phyloP scores from a whole-genome alignment of 768 basidiomycete genomes.

The Calocybe indica region DNA sequence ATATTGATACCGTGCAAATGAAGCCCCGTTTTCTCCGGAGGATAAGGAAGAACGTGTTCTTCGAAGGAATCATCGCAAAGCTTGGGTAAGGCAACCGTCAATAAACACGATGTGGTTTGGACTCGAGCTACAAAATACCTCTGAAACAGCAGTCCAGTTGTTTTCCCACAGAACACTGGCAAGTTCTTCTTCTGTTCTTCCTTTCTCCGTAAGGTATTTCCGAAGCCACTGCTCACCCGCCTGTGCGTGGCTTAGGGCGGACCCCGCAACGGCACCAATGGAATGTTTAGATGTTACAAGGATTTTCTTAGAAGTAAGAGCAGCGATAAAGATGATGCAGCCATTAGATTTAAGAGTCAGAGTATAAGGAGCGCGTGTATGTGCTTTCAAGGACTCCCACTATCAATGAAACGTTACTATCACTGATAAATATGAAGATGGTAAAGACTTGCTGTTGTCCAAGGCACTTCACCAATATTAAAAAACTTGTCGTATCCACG shows the following conservation, averaged over 20 bases:
- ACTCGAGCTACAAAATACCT: constrained; percentile 44
- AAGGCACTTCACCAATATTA: constrained; percentile 94
- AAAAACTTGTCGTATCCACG: constrained; percentile 99
- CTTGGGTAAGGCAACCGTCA: constrained; percentile 33
- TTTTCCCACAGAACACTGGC: constrained; percentile 72
- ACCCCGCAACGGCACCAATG: constrained; percentile 49
- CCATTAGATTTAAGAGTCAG: constrained; percentile 94
- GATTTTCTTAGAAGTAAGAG: constrained; percentile 68
- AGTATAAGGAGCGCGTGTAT: constrained; percentile 75
- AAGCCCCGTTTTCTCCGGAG: constrained; percentile 78
- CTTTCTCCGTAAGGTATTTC: constrained; percentile 53
- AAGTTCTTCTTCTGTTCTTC: constrained; percentile 67
- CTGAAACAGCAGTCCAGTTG: constrained; percentile 86
- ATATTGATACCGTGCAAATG: constrained; percentile 91
- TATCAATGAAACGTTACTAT: constrained; percentile 18
- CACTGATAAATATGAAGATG: no score
- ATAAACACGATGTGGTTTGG: not conserved
- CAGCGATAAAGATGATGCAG: constrained; percentile 93
- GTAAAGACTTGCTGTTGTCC: constrained; percentile 68
- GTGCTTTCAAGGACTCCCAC: constrained; percentile 70
- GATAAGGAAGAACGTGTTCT: constrained; percentile 88
- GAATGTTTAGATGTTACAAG: constrained; percentile 93
- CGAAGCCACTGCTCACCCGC: constrained; percentile 82
- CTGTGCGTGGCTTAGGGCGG: constrained; percentile 63
- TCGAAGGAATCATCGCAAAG: constrained; percentile 97